A percentile compares a stretch with the other conserved stretches of the same genome.
phyloP scores from a whole-genome alignment of 1,284 basidiomycete genomes.

The Athelia psychrophila region DNA sequence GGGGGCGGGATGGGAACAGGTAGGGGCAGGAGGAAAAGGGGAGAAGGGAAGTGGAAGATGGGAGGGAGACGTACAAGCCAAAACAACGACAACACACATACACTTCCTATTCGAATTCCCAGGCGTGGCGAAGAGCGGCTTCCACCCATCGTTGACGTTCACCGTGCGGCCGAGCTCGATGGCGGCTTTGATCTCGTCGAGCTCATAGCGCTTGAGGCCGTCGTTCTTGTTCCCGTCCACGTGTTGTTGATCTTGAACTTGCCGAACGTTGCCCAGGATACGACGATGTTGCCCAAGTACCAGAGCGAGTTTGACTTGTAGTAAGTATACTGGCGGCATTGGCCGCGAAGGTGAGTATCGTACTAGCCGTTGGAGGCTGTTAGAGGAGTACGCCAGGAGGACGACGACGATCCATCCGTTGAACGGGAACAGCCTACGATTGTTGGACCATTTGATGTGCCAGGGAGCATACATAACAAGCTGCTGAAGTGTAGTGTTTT shows the following conservation, averaged over 20 bases:
- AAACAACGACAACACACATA: slow-evolving; percentile 63
- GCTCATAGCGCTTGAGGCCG: slow-evolving; percentile 70
- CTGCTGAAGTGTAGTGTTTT: no score
- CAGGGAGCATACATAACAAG: no score
- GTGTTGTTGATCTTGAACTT: slow-evolving; percentile 67
- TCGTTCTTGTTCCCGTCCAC: slow-evolving; percentile 69
- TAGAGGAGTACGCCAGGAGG: slow-evolving; percentile 76
- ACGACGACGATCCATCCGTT: slow-evolving; percentile 69
- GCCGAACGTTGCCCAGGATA: slow-evolving; percentile 76
- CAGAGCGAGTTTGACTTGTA: slow-evolving; percentile 79
- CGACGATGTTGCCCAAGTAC: slow-evolving; percentile 73
- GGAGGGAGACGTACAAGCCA: no score
- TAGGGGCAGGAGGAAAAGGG: no score
- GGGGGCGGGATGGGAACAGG: no score
- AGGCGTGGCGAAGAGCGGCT: slow-evolving; percentile 49
- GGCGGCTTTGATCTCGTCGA: slow-evolving; percentile 75
- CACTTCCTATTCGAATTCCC: slow-evolving; percentile 74
- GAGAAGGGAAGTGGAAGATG: no score
- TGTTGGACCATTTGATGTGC: slow-evolving; percentile 69
- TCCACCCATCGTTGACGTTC: slow-evolving; percentile 57
- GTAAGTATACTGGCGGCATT: slow-evolving; percentile 68
- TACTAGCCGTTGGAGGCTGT: slow-evolving; percentile 79
- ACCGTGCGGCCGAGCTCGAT: slow-evolving; percentile 55
- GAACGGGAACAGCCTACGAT: slow-evolving; percentile 59
- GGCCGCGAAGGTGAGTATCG: slow-evolving; percentile 74